A percentile compares a stretch with the other conserved stretches of the same genome.
These are phyloP conservation scores for Plectosphaerella plurivora DNA, from an alignment of 2,329 filamentous ascomycete genomes.

Conservation along the genomic window DNA sequence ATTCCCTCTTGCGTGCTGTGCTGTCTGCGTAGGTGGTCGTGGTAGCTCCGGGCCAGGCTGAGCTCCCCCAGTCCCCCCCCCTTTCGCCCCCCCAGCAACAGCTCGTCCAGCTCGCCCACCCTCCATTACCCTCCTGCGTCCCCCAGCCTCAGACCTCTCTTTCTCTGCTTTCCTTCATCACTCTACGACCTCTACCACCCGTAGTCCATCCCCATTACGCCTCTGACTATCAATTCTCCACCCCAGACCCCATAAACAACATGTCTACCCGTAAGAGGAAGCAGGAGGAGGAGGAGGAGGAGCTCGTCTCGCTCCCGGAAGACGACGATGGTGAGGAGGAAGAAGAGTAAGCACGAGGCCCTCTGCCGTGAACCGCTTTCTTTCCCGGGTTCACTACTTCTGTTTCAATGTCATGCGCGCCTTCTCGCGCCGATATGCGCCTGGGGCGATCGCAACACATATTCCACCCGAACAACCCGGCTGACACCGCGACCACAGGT, in stretches of 20 bases:
- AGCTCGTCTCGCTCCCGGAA: conserved; percentile 50
- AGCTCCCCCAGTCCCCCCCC: not conserved
- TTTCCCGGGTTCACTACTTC: not conserved
- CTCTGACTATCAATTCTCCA: conserved; percentile 19
- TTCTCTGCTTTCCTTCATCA: conserved; percentile 5
- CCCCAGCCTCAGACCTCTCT: conserved; percentile 2
- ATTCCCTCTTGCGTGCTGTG: too few relatives aligned
- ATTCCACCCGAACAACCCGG: not conserved
- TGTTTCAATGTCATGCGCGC: too few relatives aligned
- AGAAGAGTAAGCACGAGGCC: conserved; percentile 42
- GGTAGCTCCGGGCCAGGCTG: not conserved
- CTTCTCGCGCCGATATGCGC: not conserved
- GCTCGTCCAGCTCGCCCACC: not conserved
- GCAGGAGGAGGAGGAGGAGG: conserved; percentile 48
- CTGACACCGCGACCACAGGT: conserved; percentile 13
- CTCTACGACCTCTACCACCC: conserved; percentile 3
- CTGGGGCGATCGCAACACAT: too few relatives aligned
- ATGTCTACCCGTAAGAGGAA: conserved; percentile 52
- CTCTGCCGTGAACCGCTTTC: not conserved
- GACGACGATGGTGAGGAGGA: conserved; percentile 47
- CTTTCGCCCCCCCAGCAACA: not conserved
- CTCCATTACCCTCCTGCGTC: conserved; percentile 8
- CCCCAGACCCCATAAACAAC: conserved; percentile 11
- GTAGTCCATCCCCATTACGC: not conserved
- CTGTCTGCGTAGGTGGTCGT: too few relatives aligned